These are phyloP conservation scores for Trichophyton simii DNA, from an alignment of 2,329 filamentous ascomycete genomes.

Conservation along the genomic window DNA sequence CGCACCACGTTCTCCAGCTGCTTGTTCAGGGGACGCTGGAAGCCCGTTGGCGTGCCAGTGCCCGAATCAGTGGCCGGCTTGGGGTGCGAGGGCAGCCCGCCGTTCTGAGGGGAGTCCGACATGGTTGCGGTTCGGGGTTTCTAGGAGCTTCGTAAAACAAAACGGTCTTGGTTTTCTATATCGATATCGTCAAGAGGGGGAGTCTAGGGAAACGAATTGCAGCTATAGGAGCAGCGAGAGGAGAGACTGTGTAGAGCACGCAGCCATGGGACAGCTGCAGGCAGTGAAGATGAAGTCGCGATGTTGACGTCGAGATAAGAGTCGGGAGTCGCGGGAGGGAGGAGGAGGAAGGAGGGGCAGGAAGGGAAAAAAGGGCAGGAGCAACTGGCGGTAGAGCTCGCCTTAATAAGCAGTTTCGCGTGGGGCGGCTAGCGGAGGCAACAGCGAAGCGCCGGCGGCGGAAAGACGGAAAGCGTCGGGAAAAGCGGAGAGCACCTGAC, in stretches of 20 bases:
- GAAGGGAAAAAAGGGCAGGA: not conserved
- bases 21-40: constrained; percentile 41
- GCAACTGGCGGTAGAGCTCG: not conserved
- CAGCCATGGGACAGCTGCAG: not conserved
- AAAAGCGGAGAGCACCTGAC: not conserved
- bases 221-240: not conserved
- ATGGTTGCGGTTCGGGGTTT: not conserved
- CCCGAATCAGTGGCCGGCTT: constrained; percentile 27
- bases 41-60: constrained; percentile 30
- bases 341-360: not conserved
- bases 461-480: not conserved
- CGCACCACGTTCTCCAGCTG: constrained; percentile 44
- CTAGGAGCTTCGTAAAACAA: not conserved
- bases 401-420: constrained; percentile 1
- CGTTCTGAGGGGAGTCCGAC: not conserved
- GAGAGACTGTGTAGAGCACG: not conserved
- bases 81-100: not conserved
- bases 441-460: not conserved
- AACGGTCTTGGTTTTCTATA: not conserved
- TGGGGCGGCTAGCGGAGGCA: constrained; percentile 3
- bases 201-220: not conserved
- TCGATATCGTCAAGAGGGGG: too few relatives aligned
- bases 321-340: not conserved
- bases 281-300: not conserved
- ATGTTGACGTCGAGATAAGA: not conserved